Base-by-base conservation (phyloP, 2,329 filamentous ascomycete genomes). In the Intubia oerlemansii region DNA sequence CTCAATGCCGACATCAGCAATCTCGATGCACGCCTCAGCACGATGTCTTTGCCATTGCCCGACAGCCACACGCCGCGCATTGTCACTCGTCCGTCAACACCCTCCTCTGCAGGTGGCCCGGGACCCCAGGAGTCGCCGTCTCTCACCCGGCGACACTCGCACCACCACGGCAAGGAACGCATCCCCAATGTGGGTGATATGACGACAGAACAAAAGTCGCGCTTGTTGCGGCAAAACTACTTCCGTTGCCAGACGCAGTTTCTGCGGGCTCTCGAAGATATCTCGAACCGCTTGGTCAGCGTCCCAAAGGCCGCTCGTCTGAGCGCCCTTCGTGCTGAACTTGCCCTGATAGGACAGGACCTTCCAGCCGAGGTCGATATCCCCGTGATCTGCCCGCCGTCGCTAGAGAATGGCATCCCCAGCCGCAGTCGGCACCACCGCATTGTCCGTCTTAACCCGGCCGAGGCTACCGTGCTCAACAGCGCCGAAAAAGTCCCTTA, bases 401-500 rank as follows among this genome's bases (percentile, higher is more conserved):
- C 70, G 0, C 50, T 85, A 27, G 62, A 75, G 9, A 65, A 79
- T 47, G 76, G 79, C 14, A 63, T 67, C n/a, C 67, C 77, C 3
- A 66, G 73, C 16, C 71, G 68, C 43, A 84, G 78, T 42, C 66
- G 66, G 31, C 80, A 88, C 45, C 79, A 88, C 44, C 68, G 79
- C 20, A 81, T 88, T 34, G 78, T 88, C 25, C 66, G 79, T 21
- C 59, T 88, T 28, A 88, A 84, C 42, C 80, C 79, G 6, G 76
- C 77, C 2, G 79, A 88, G 48, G 73, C 79, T 5, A 85, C 79
- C 1, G 80, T 84, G 31, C 53, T 88, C 29, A 88, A 88, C 48
- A 88, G 79, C 45, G 79, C 79, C 5, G 78, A 88, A 46, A 77
- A 82, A 44, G 79, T 88, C 25, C 79, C 79, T 1, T 88, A 82